Evolutionary conservation across 345 rosid species (phyloP).

Genomic region (Corymbia maculata): DNA sequence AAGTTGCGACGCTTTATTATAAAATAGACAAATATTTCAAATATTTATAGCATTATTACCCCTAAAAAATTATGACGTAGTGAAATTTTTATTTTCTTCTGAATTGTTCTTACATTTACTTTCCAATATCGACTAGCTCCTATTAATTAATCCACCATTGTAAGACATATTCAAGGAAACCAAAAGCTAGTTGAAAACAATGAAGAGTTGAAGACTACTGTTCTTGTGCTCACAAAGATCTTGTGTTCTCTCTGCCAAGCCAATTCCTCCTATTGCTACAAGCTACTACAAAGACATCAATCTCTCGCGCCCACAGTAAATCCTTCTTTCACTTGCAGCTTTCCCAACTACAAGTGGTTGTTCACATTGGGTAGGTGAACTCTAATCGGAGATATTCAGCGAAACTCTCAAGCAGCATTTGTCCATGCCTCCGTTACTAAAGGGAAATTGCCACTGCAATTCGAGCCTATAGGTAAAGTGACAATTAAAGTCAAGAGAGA

Average conservation of each 20-base stretch:
- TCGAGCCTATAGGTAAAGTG: too few relatives aligned
- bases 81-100: too few relatives aligned
- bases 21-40: too few relatives aligned
- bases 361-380: neutral
- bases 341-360: neutral
- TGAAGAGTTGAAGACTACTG: too few relatives aligned
- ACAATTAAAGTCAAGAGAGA: neutral
- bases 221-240: neutral
- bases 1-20: too few relatives aligned
- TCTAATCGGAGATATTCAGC: neutral
- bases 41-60: too few relatives aligned
- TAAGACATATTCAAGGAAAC: too few relatives aligned
- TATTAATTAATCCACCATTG: too few relatives aligned
- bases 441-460: neutral
- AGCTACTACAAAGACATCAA: neutral
- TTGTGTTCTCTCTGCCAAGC: neutral
- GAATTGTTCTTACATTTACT: too few relatives aligned
- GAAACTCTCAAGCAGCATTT: neutral
- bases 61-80: too few relatives aligned
- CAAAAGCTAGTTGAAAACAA: too few relatives aligned
- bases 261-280: neutral
- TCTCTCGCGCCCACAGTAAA: neutral
- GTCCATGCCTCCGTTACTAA: neutral
- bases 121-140: too few relatives aligned
- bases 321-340: neutral